A percentile compares a stretch with the other conserved stretches of the same genome.
phyloP scores from a whole-genome alignment of 1,284 basidiomycete genomes.

The Ustilago bromivora region DNA sequence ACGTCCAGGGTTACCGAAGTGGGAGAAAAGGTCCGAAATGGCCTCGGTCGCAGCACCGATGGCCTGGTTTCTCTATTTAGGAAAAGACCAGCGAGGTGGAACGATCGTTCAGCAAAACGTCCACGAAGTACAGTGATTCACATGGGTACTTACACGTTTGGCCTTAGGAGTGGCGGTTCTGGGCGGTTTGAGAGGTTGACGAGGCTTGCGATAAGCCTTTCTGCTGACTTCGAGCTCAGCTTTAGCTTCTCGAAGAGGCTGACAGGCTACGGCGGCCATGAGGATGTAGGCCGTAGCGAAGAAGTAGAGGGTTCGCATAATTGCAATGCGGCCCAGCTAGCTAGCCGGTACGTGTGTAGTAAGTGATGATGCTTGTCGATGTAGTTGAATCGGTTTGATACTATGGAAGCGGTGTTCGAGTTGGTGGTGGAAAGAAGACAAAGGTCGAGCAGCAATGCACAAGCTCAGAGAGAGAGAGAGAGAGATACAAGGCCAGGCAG shows the following conservation, averaged over 20 bases:
- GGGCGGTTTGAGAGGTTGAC: not conserved
- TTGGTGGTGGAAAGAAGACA: not conserved
- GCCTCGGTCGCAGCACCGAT: not conserved
- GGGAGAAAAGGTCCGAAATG: slow-evolving; percentile 14
- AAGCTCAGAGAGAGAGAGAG: not conserved
- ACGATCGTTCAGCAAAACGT: not conserved
- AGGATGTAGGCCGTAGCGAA: slow-evolving; percentile 22
- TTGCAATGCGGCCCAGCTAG: not conserved
- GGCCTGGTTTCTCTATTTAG: slow-evolving; percentile 1
- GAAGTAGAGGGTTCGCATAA: slow-evolving; percentile 19
- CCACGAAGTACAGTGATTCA: not conserved
- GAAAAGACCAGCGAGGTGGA: not conserved
- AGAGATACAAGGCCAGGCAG: not conserved
- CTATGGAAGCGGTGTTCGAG: not conserved
- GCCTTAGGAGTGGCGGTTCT: slow-evolving; percentile 1
- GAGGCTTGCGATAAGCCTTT: slow-evolving; percentile 11
- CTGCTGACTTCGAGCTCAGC: slow-evolving; percentile 26
- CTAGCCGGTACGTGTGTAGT: not conserved
- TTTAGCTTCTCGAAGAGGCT: slow-evolving; percentile 34
- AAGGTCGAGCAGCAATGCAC: not conserved
- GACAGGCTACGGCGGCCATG: slow-evolving; percentile 25
- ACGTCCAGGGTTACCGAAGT: not conserved
- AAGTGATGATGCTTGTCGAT: not conserved
- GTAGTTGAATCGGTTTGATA: not conserved
- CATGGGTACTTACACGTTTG: slow-evolving; percentile 28